Percentiles rank a stretch among this genome's conserved stretches.
These are phyloP conservation scores for Phytophthora foliorum DNA, from an alignment of 352 stramenopile genomes.

Conservation along the genomic window DNA sequence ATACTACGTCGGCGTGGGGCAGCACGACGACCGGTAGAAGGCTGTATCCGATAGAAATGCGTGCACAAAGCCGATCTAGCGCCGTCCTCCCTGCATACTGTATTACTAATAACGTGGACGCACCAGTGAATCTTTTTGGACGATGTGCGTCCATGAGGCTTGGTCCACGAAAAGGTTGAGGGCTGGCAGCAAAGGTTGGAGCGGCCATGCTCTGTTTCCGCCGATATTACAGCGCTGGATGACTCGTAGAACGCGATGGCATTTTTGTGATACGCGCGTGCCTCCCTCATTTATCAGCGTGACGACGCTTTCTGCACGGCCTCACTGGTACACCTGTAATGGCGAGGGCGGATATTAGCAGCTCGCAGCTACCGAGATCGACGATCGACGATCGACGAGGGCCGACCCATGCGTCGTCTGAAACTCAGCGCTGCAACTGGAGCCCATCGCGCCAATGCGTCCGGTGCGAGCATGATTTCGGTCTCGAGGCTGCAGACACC, in stretches of 20 bases:
- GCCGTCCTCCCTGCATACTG: too few relatives aligned
- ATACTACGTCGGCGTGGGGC: too few relatives aligned
- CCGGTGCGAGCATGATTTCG: not conserved
- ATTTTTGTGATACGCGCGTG: not conserved
- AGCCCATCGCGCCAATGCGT: not conserved
- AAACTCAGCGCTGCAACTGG: slow-evolving; percentile 13
- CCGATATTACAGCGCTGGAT: slow-evolving; percentile 5
- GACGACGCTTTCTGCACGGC: not conserved
- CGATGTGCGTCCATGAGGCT: not conserved
- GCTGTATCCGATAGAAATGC: too few relatives aligned
- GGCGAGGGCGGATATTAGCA: not conserved
- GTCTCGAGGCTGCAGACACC: not conserved
- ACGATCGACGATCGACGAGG: slow-evolving; percentile 2
- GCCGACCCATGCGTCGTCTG: not conserved
- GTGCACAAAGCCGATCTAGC: too few relatives aligned
- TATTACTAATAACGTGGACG: too few relatives aligned
- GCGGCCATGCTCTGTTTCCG: slow-evolving; percentile 1
- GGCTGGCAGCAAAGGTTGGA: not conserved
- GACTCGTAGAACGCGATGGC: not conserved
- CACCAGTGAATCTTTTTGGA: too few relatives aligned
- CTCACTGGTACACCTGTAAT: too few relatives aligned
- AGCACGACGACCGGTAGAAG: too few relatives aligned
- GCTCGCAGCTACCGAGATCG: slow-evolving; percentile 5
- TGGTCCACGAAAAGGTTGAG: not conserved
- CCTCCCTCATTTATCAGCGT: too few relatives aligned